Conservation (phyloP, 371 early-diverging fungal genomes). For the Lichtheimia hyalospora region DNA sequence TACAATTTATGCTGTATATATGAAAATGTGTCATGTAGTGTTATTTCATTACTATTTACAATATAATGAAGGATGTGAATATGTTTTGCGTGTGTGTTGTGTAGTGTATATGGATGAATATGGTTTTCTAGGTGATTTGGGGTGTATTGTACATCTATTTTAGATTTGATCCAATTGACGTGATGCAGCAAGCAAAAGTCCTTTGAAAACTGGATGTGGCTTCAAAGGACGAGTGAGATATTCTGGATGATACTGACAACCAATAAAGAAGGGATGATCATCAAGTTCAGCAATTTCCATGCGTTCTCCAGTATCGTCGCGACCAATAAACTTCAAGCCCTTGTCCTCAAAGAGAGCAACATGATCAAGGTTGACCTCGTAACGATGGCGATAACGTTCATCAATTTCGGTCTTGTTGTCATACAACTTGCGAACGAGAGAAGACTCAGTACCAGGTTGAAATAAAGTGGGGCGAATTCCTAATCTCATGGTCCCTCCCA, state of each 20-base stretch:
- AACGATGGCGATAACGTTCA: conserved; percentile 99
- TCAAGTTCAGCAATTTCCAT: conserved; percentile 97
- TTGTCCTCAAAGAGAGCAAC: conserved; percentile 76
- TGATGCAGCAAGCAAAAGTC: conserved; percentile 86
- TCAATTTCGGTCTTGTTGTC: conserved; percentile 60
- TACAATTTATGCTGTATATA: background rate
- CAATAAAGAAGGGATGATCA: conserved; percentile 96
- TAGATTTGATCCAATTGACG: conserved; percentile 34
- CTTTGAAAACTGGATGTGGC: conserved; percentile 94
- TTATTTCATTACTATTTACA: background rate
- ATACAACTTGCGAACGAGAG: conserved; percentile 71
- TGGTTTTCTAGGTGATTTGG: background rate
- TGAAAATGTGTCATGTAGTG: background rate
- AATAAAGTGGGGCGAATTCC: conserved; percentile 91
- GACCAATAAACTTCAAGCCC: conserved; percentile 93
- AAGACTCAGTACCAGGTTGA: conserved; percentile 59
- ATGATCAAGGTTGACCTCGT: conserved; percentile 95
- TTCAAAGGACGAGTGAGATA: conserved; percentile 93
- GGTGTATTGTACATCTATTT: conserved; percentile 16
- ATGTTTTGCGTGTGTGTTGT: background rate
- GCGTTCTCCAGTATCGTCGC: conserved; percentile 91
- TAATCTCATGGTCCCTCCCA: conserved; percentile 98
- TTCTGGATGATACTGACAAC: conserved; percentile 99
- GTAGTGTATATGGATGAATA: background rate
- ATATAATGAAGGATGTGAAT: background rate